Evolutionary conservation across 2,329 filamentous ascomycete genomes (phyloP).

Genomic region (Aureobasidium sp.): DNA sequence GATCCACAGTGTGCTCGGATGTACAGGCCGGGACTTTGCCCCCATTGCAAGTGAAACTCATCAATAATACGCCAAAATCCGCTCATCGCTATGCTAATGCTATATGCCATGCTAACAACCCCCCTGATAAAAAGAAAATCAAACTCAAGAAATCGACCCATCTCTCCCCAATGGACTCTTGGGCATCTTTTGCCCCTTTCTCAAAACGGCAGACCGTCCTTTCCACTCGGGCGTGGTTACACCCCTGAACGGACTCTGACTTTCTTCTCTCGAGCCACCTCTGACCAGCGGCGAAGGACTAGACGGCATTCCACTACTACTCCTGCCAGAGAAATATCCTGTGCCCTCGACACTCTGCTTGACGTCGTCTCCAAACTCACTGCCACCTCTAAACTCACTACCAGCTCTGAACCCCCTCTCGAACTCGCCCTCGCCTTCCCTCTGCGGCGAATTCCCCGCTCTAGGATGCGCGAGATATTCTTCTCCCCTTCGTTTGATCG

Average conservation of each 20-base stretch:
- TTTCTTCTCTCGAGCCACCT: not conserved
- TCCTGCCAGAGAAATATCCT: not conserved
- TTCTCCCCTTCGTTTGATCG: conserved; percentile 58
- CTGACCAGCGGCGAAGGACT: conserved; percentile 22
- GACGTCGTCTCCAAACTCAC: not conserved
- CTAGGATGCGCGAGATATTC: conserved; percentile 51
- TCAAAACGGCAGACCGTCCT: conserved; percentile 7
- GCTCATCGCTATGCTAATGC: not conserved
- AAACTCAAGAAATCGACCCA: not conserved
- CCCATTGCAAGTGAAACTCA: no score
- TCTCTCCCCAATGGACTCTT: conserved; percentile 16
- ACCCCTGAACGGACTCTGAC: not conserved
- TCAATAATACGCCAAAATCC: not conserved
- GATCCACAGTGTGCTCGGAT: no score
- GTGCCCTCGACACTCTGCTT: conserved; percentile 10
- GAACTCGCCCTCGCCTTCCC: not conserved
- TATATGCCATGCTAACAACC: conserved; percentile 1
- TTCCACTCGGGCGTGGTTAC: not conserved
- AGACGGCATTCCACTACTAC: conserved; percentile 17
- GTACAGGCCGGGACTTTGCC: no score
- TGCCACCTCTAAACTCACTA: no score
- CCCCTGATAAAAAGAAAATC: not conserved
- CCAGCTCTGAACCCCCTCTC: not conserved
- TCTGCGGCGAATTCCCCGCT: not conserved
- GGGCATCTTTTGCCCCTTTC: conserved; percentile 10